Evolutionary conservation across 2,329 filamentous ascomycete species (phyloP), one percentile per base, ranked within the genome.

Genomic region (Ilyonectria mors-panacis): DNA sequence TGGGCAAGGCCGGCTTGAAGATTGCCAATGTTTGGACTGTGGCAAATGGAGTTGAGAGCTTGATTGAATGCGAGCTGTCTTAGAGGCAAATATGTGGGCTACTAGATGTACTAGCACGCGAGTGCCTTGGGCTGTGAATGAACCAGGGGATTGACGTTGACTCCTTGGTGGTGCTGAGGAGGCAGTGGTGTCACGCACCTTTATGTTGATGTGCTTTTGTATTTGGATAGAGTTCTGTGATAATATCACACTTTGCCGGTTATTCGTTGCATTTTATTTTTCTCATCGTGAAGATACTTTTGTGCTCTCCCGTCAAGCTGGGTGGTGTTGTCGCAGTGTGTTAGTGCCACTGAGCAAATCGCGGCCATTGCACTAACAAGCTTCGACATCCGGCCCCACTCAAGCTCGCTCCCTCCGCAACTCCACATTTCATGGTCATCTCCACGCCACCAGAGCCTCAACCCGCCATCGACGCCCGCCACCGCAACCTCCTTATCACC

Each of bases 41-140:
- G 0, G 76, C 70, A 0, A 75, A 79, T 30, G 79, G 77, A 2
- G 77, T 81, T 1, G 79, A 83, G 71, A 82, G 79, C 45, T 48
- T 83, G 57, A 81, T 83, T 26, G 81, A 83, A 68, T 78, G 76
- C 45, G 79, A 81, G 60, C 60, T 79, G 8, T 33, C 9, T 12
- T 12, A 33, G 30, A 33, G 8, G 30, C 5, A 26, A 26, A 26
- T 33, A 4, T 33, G 12, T 33, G 30, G 30, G 30, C 4, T 26
- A 26, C 4, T 33, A 33, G 30, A 33, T 33, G 30, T 7, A 33
- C 30, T 33, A 33, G 30, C 8, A 33, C 2, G 30, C 30, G 12
- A 33, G 30, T 33, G 30, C 9, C 12, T 33, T 12, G 8, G 12
- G 30, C 30, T 33, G 30, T 33, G 30, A 33, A 33, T 33, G 26